phyloP scores from a whole-genome alignment of 192 early-diverging fungal species.

The Chytriomyces confervae region DNA sequence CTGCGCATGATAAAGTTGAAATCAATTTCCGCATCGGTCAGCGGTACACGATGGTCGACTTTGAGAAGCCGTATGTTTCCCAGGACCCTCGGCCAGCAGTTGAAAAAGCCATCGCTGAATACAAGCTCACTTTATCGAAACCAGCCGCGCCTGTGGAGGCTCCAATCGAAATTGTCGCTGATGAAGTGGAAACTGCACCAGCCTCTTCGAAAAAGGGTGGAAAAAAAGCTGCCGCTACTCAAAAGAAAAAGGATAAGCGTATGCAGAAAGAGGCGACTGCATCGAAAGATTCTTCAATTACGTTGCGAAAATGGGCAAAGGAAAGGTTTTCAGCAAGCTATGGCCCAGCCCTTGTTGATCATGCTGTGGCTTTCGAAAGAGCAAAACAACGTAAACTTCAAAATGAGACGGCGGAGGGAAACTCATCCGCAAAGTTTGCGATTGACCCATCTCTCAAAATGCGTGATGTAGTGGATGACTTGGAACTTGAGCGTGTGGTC shows the following conservation, averaged over 20 bases:
- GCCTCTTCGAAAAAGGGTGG: slow-evolving; percentile 30
- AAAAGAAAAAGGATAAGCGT: slow-evolving; percentile 38
- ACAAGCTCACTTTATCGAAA: background rate
- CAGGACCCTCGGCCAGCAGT: slow-evolving; percentile 61
- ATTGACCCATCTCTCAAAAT: slow-evolving; percentile 11
- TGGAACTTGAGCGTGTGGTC: slow-evolving; percentile 62
- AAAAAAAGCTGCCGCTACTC: slow-evolving; percentile 15
- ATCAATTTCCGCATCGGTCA: slow-evolving; percentile 81
- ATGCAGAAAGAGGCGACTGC: slow-evolving; percentile 38
- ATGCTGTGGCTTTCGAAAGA: slow-evolving; percentile 68
- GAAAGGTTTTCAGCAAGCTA: slow-evolving; percentile 58
- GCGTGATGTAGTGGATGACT: slow-evolving; percentile 55
- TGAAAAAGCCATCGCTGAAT: slow-evolving; percentile 57
- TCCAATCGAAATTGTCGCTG: background rate
- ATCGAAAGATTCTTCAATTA: background rate
- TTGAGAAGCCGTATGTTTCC: slow-evolving; percentile 60
- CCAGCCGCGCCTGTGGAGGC: background rate
- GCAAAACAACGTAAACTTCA: slow-evolving; percentile 65
- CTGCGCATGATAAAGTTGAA: slow-evolving; percentile 37
- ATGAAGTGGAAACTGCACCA: background rate
- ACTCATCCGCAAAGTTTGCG: background rate
- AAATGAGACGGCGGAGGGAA: slow-evolving; percentile 9
- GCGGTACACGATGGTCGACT: slow-evolving; percentile 68
- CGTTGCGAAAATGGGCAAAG: slow-evolving; percentile 43
- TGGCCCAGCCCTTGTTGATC: slow-evolving; percentile 88